Conservation (phyloP, 441 rosid genomes). For the Rhodomyrtus psidioides region DNA sequence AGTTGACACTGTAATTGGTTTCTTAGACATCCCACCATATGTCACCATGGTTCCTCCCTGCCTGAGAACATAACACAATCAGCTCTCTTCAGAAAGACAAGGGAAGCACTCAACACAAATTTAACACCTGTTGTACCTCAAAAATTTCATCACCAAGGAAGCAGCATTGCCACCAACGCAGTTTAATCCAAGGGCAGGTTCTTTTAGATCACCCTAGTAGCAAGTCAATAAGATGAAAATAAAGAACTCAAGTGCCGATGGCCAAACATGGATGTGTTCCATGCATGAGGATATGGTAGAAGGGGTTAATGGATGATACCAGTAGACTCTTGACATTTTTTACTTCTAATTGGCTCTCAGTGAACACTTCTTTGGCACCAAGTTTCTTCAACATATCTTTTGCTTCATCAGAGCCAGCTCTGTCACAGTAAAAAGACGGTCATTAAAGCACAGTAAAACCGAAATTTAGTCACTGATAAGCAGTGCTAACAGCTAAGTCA, state of each 20-base stretch:
- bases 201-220: constrained; percentile 46
- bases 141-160: constrained; percentile 66
- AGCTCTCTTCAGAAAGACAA: not conserved
- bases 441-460: not conserved
- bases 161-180: constrained; percentile 90
- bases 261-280: not conserved
- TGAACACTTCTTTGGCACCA: constrained; percentile 86
- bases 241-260: not conserved
- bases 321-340: constrained; percentile 75
- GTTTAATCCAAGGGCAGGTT: constrained; percentile 76
- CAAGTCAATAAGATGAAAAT: not conserved
- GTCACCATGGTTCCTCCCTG: constrained; percentile 87
- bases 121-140: constrained; percentile 38
- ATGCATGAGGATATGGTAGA: not conserved
- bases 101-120: not conserved
- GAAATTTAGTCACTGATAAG: not conserved
- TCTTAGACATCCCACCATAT: constrained; percentile 94
- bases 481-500: not conserved
- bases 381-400: constrained; percentile 49
- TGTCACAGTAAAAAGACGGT: constrained; percentile 10
- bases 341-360: constrained; percentile 66
- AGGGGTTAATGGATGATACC: constrained; percentile 33
- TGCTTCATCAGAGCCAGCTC: constrained; percentile 79
- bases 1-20: constrained; percentile 67
- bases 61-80: constrained; percentile 19